A percentile compares a stretch with the other conserved stretches of the same genome.
Evolutionary conservation across 768 basidiomycete genomes (phyloP).

Genomic region (Aureoboletus auriporus): DNA sequence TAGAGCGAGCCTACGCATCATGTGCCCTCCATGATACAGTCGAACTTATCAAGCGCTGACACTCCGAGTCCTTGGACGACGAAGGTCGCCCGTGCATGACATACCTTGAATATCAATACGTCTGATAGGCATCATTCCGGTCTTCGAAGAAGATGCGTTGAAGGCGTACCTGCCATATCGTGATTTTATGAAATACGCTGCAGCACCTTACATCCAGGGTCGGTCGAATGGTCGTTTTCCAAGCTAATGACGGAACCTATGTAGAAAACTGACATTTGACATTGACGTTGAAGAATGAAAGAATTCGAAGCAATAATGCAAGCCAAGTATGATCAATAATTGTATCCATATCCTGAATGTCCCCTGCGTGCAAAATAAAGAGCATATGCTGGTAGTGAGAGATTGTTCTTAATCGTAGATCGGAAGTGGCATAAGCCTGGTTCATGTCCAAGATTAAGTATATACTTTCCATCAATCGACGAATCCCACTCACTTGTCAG

Average conservation of each 20-base stretch:
- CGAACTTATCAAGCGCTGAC: too few relatives aligned
- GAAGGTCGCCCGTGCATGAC: slow-evolving; percentile 20
- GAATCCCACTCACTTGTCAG: slow-evolving; percentile 56
- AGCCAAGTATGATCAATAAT: background rate
- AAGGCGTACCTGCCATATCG: slow-evolving; percentile 13
- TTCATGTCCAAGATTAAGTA: background rate
- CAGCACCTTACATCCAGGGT: slow-evolving; percentile 19
- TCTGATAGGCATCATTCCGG: slow-evolving; percentile 18
- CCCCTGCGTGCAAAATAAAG: background rate
- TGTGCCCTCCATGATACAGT: slow-evolving; percentile 9
- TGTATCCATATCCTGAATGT: slow-evolving; percentile 3
- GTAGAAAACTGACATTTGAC: slow-evolving; percentile 20
- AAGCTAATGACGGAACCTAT: slow-evolving; percentile 2
- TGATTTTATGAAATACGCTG: slow-evolving; percentile 3
- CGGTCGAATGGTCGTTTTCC: background rate
- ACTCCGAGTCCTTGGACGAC: slow-evolving; percentile 19
- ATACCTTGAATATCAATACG: too few relatives aligned
- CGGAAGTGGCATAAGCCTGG: slow-evolving; percentile 62
- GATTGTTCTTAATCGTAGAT: slow-evolving; percentile 54
- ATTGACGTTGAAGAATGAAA: slow-evolving; percentile 5
- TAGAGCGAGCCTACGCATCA: background rate
- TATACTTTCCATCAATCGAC: background rate
- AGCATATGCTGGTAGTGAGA: background rate
- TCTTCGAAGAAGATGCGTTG: slow-evolving; percentile 18
- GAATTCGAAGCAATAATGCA: background rate